Base-by-base conservation (phyloP, 176 grass and related monocot genomes). In the Cymbopogon citratus region DNA sequence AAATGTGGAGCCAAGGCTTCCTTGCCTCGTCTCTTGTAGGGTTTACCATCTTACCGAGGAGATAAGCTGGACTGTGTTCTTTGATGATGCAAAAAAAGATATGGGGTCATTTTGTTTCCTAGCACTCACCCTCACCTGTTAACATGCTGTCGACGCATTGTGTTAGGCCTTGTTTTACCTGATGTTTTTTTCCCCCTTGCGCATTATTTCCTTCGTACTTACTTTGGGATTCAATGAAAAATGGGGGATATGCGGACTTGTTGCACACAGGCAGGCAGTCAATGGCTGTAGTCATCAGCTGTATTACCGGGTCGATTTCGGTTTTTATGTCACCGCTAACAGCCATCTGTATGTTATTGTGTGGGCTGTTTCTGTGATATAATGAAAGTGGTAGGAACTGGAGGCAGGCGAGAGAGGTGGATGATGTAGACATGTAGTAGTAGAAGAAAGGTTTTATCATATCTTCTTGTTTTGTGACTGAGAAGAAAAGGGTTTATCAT, bases 31-130 rank as follows among this genome's bases (percentile, higher is more conserved):
- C 12, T 70, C 23, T 59, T 77, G 61, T 57, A 87, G 56, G 80
- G 44, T 80, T 56, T 72, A 28, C 40, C 8, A 21, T 56, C 29
- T 61, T 26, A 27, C 23, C 9, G 44, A 81, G 65, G 78, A 77
- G 43, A 77, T 85, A 81, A 45, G 78, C 76, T 78, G 78, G 71
- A 73, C 72, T 89, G 82, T 78, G 82, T 85, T 81, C 87, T 73
- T 71, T 85, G 46, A 57, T 82, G 60, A 57, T 11, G 78, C 66
- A 7, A 86, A 82, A 48, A 74, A 82, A 48, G 81, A 71, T 85
- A 56, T n/a, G 52, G 57, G 34, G 48, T 27, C 73, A 16, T 81
- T 65, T 85, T 66, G 80, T 89, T 81, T 82, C 77, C 66, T 77
- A 71, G 48, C 43, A 74, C 82, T 69, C 40, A 67, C 70, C 39